Conservation (phyloP, 768 basidiomycete genomes). For the Hygrophorus pudorinus region DNA sequence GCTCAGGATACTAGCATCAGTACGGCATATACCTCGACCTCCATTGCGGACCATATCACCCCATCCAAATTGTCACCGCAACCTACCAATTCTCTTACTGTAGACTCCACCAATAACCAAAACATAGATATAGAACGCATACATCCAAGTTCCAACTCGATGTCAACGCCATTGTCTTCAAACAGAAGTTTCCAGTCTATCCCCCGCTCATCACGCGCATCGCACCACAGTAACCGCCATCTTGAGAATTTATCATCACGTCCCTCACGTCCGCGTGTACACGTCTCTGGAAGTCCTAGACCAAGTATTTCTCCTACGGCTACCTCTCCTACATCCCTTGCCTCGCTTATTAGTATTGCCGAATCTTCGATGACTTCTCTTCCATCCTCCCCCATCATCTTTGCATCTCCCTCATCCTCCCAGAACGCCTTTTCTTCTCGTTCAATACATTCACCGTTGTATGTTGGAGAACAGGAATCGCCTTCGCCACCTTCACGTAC, state of each 20-base stretch:
- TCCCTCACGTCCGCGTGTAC: background rate
- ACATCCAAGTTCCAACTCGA: conserved; percentile 9
- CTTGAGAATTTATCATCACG: background rate
- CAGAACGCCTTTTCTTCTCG: conserved; percentile 9
- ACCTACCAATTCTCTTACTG: background rate
- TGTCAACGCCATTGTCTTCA: background rate
- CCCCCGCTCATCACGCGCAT: background rate
- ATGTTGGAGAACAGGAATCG: too few relatives aligned
- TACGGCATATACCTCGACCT: conserved; percentile 13
- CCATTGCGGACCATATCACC: conserved; percentile 8
- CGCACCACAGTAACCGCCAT: background rate
- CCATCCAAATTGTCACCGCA: conserved; percentile 5
- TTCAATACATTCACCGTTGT: conserved; percentile 12
- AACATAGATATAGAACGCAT: conserved; percentile 10
- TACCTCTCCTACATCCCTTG: conserved; percentile 3
- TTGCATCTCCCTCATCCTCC: conserved; percentile 21
- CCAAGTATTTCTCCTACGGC: background rate
- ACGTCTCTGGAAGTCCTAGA: conserved; percentile 1
- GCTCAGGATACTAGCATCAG: conserved; percentile 13
- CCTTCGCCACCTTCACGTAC: too few relatives aligned
- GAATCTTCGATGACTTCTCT: background rate
- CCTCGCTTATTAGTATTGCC: background rate
- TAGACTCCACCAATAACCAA: background rate
- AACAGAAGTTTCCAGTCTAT: background rate
- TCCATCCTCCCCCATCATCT: conserved; percentile 14